Evolutionary conservation across 2,329 filamentous ascomycete species (phyloP).

Genomic region (Drechslerella coelobrocha): DNA sequence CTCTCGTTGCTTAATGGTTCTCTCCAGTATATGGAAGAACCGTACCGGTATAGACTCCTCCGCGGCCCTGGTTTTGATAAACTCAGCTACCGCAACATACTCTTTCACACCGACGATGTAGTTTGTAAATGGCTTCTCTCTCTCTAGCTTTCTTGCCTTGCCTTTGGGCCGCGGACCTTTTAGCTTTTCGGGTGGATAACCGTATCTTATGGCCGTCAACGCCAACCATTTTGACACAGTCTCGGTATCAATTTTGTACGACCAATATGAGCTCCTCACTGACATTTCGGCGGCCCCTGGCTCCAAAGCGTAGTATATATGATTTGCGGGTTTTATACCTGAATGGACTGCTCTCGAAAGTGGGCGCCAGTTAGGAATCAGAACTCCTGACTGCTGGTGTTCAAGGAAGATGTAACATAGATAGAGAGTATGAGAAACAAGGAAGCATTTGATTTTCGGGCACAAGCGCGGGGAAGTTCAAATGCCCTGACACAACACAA

Average conservation of each 20-base stretch:
- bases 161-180: background rate
- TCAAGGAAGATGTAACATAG: too few relatives aligned
- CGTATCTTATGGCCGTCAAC: conserved; percentile 7
- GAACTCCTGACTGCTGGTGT: too few relatives aligned
- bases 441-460: background rate
- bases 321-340: too few relatives aligned
- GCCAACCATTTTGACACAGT: conserved; percentile 3
- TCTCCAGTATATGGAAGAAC: conserved; percentile 7
- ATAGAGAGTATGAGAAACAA: too few relatives aligned
- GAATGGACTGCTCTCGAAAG: too few relatives aligned
- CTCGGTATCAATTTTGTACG: too few relatives aligned
- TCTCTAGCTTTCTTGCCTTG: background rate
- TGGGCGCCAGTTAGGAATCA: too few relatives aligned
- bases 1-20: conserved; percentile 3
- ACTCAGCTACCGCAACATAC: background rate
- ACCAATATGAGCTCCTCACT: too few relatives aligned
- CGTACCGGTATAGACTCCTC: background rate
- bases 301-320: too few relatives aligned
- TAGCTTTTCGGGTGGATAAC: conserved; percentile 8
- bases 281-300: too few relatives aligned
- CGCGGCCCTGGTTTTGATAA: background rate
- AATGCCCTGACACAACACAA: conserved; percentile 2
- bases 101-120: conserved; percentile 2
- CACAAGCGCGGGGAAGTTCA: conserved; percentile 1
- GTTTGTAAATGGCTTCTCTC: conserved; percentile 7